Conservation (phyloP, 345 rosid species). For the Pugionium cornutum region DNA sequence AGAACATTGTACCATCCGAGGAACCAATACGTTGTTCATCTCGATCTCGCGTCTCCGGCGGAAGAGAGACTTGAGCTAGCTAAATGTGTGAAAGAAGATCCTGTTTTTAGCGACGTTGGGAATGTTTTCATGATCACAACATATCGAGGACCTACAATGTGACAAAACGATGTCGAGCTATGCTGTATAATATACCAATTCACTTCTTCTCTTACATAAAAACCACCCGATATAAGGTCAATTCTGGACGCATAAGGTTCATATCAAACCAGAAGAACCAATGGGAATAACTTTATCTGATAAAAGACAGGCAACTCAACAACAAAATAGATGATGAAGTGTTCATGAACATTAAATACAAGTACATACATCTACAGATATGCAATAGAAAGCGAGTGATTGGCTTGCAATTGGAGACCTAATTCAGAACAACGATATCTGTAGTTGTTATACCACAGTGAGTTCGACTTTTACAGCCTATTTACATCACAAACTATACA, state of each 20-base stretch:
- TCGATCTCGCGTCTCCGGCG: conserved; percentile 86
- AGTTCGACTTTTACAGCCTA: conserved; percentile 30
- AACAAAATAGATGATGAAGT: conserved; percentile 4
- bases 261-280: neutral
- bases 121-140: conserved; percentile 73
- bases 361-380: conserved; percentile 9
- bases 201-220: conserved; percentile 15
- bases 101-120: conserved; percentile 62
- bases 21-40: conserved; percentile 88
- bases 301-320: neutral
- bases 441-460: conserved; percentile 12
- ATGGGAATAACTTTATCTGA: neutral
- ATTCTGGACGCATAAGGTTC: neutral
- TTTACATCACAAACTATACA: conserved; percentile 35
- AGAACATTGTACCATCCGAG: conserved; percentile 83
- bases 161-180: conserved; percentile 19
- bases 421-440: conserved; percentile 9
- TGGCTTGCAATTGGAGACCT: conserved; percentile 20
- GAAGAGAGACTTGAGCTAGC: conserved; percentile 87
- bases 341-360: conserved; percentile 13
- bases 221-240: neutral
- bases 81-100: conserved; percentile 65
- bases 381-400: conserved; percentile 17
- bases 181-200: conserved; percentile 22
- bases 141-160: neutral